Evolutionary conservation across 2,329 filamentous ascomycete genomes (phyloP), one percentile per base, ranked within the genome.

Genomic region (Alternaria sp.): DNA sequence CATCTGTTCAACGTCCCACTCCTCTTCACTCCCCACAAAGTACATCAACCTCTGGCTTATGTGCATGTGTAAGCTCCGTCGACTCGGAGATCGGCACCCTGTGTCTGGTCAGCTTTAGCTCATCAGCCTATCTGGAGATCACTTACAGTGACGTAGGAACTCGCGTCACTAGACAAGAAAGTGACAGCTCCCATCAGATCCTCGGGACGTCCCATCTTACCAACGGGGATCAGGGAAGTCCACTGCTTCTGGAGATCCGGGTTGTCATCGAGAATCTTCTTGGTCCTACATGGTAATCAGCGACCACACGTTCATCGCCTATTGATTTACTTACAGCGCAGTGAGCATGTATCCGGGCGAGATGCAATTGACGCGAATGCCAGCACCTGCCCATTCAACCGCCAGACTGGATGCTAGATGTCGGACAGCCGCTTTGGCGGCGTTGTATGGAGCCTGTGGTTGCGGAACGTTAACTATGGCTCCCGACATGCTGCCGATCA

Each of bases 341-440:
- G 94, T 97, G 68, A 97, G 83, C 94, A 98, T 98, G 81, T 98
- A 98, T 44, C 95, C 94, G 0, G 94, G 94, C 30, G 90, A 93
- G 77, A 98, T 95, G 80, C 92, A 95, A 83, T 98, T 98, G 68
- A 98, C 94, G 36, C 94, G 88, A 75, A 98, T 97, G 68, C 90
- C 90, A 38, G 90, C 88, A 68, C 89, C 85, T 0, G 94, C 93
- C 94, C 95, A 98, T 80, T 98, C 95, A 51, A 97, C 94, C 36
- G 94, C 94, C 71, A 97, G 85, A 66, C 91, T 95, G 38, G 91
- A 87, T 12, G 93, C 93, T 62, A 98, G 81, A 80, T 98, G 94
- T 63, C 94, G 86, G 46, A 98, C 91, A 11, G 92, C 95, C 36
- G 95, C 94, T 81, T 98, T 98, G 63, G 93, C 89, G 5, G 91